Percentiles rank a stretch among this genome's conserved stretches.
These are phyloP conservation scores for Metschnikowia chrysomelidarum DNA, from an alignment of 805 yeast genomes.

Conservation along the genomic window DNA sequence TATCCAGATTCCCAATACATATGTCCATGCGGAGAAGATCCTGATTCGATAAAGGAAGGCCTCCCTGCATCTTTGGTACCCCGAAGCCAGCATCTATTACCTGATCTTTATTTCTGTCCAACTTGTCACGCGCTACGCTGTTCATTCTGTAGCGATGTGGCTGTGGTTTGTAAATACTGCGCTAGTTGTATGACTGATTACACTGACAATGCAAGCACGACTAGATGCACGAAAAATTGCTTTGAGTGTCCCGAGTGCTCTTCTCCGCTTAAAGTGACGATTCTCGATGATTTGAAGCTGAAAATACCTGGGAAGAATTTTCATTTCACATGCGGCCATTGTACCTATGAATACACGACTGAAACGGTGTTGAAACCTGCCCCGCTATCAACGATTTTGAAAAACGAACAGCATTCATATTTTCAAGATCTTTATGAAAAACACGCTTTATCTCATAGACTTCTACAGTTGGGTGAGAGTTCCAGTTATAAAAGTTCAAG, in stretches of 20 bases:
- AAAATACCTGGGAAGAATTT: conserved; percentile 13
- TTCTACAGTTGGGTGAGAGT: conserved; percentile 1
- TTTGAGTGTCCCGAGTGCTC: conserved; percentile 39
- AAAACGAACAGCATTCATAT: conserved; percentile 10
- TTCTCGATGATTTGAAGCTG: conserved; percentile 15
- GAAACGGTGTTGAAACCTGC: conserved; percentile 17
- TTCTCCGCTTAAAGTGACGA: conserved; percentile 25
- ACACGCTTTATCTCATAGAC: conserved; percentile 7
- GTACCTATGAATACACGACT: conserved; percentile 16
- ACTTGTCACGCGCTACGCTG: conserved; percentile 34
- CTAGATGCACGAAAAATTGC: conserved; percentile 37
- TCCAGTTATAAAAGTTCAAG: too few species aligned
- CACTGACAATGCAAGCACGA: conserved; percentile 21
- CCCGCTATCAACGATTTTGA: conserved; percentile 16
- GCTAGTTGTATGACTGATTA: conserved; percentile 37
- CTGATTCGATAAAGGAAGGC: background rate
- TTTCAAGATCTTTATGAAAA: conserved; percentile 13
- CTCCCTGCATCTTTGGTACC: conserved; percentile 7
- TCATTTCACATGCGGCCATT: conserved; percentile 14
- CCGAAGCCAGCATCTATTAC: conserved; percentile 16
- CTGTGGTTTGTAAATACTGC: conserved; percentile 33
- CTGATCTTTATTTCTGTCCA: conserved; percentile 37
- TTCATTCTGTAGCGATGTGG: conserved; percentile 24
- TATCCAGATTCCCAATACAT: conserved; percentile 13
- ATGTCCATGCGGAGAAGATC: conserved; percentile 15